Evolutionary conservation across 495 filamentous ascomycete species (phyloP).

Genomic region (Rhizodiscina lignyota): DNA sequence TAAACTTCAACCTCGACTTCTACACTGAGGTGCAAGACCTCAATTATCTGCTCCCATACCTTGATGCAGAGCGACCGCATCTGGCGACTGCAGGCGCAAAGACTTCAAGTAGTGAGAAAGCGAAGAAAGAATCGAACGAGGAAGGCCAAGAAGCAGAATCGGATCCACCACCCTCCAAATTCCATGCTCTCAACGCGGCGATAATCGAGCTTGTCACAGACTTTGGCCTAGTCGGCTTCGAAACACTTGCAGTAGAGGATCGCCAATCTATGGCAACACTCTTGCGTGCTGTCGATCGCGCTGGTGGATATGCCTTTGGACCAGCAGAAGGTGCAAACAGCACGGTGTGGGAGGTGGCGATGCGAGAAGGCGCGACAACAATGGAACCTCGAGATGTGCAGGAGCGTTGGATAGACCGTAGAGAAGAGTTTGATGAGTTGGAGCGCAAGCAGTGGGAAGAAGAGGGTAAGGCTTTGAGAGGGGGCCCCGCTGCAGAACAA

Average conservation of each 20-base stretch:
- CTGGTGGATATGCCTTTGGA: constrained; percentile 85
- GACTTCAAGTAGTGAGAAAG: constrained; percentile 2
- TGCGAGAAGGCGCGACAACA: constrained; percentile 64
- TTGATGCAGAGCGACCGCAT: constrained; percentile 33
- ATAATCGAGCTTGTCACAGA: constrained; percentile 75
- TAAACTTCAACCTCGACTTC: constrained; percentile 87
- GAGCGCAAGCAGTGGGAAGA: constrained; percentile 60
- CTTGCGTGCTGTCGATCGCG: constrained; percentile 71
- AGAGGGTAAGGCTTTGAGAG: constrained; percentile 26
- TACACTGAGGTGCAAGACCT: constrained; percentile 98
- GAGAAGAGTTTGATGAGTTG: constrained; percentile 70
- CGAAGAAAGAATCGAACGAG: constrained; percentile 25
- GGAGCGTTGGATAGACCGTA: constrained; percentile 83
- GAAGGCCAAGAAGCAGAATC: constrained; percentile 31
- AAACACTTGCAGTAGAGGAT: constrained; percentile 90
- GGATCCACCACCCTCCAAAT: constrained; percentile 35
- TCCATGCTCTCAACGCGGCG: constrained; percentile 65
- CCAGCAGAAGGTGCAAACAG: constrained; percentile 75
- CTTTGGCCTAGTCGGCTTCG: constrained; percentile 77
- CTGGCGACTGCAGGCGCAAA: neutral
- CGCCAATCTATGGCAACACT: constrained; percentile 90
- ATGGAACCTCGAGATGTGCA: constrained; percentile 80
- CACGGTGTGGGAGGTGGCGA: constrained; percentile 78
- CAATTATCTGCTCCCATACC: constrained; percentile 59
- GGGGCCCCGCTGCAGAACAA: constrained; percentile 4